phyloP scores from a whole-genome alignment of 78 protist species.

The Dictyostelium brefeldianum region DNA sequence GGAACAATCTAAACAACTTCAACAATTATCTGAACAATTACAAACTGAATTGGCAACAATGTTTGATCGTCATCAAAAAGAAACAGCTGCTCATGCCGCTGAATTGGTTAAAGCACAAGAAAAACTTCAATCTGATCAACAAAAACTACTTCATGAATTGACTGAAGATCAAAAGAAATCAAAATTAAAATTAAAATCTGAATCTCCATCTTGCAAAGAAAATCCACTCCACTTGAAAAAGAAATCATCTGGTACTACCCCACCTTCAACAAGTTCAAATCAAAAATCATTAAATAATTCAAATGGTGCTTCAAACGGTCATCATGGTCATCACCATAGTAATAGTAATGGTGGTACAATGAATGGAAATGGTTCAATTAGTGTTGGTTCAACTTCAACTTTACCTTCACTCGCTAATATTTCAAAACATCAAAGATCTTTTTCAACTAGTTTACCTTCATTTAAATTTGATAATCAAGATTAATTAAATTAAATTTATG shows the following conservation, averaged over 20 bases:
- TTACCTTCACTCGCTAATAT: constrained; percentile 19
- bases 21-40: constrained; percentile 46
- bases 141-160: constrained; percentile 51
- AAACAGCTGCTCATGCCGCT: neutral
- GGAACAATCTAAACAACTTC: constrained; percentile 74
- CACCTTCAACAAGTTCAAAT: neutral
- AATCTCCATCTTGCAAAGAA: constrained; percentile 43
- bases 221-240: constrained; percentile 38
- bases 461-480: constrained; percentile 60
- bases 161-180: constrained; percentile 73
- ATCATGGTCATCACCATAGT: neutral
- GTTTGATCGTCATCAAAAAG: constrained; percentile 65
- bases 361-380: neutral
- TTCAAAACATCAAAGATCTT: constrained; percentile 66
- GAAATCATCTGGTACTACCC: neutral
- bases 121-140: constrained; percentile 47
- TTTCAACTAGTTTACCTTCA: constrained; percentile 66
- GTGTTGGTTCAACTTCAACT: constrained; percentile 8
- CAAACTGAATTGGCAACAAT: constrained; percentile 45
- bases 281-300: neutral
- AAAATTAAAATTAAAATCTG: constrained; percentile 32
- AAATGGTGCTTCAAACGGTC: constrained; percentile 1
- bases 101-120: constrained; percentile 24
- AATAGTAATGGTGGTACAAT: neutral
- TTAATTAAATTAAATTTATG: neutral